Percentiles rank a stretch among this genome's conserved stretches.
Evolutionary conservation across 306 rosid species (phyloP).

Genomic region (Gleditsia sinensis): DNA sequence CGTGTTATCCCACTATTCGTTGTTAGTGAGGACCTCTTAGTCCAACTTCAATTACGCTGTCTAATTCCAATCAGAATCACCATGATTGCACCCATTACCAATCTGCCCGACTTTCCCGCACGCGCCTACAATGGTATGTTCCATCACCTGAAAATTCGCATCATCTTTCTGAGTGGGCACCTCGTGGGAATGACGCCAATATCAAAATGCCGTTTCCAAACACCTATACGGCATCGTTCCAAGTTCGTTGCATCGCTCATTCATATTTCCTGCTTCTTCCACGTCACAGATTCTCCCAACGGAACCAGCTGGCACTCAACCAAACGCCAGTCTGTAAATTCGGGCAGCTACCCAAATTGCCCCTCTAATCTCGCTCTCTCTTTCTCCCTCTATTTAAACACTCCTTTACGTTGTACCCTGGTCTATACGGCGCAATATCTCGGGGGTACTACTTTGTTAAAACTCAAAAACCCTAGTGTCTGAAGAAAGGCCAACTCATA

Average conservation of each 20-base stretch:
- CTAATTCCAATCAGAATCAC: background rate
- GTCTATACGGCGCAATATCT: background rate
- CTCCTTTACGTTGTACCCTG: background rate
- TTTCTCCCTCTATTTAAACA: slow-evolving; percentile 43
- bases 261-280: too few species aligned
- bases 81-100: background rate
- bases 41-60: background rate
- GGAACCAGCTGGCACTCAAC: slow-evolving; percentile 56
- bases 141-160: too few species aligned
- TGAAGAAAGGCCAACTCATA: background rate
- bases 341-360: slow-evolving; percentile 72
- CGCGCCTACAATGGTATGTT: background rate
- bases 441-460: background rate
- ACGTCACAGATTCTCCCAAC: background rate
- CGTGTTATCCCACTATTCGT: background rate
- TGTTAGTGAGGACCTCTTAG: background rate
- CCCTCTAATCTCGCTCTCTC: slow-evolving; percentile 35
- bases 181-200: background rate
- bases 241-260: background rate
- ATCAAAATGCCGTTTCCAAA: background rate
- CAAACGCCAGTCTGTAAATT: slow-evolving; percentile 59
- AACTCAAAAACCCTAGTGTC: slow-evolving; percentile 33
- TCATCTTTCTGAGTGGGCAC: background rate
- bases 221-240: background rate
- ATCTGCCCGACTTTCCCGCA: background rate